Base-by-base conservation (phyloP, 139 green algal species). In the Chlamydomonas schloesseri region DNA sequence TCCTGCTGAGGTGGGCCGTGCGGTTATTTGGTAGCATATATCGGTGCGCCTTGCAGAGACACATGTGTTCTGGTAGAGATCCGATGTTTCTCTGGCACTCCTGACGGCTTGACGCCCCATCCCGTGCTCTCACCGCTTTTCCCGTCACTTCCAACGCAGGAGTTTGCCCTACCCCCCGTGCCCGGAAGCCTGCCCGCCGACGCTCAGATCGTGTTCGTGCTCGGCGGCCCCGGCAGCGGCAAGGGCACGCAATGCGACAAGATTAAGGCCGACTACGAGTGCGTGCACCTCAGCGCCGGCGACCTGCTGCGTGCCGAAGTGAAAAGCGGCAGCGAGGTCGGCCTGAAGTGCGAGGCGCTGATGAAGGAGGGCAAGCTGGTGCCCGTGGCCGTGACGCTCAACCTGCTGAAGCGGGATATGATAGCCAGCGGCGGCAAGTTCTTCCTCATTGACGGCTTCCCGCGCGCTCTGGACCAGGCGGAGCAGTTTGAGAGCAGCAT, bases 381-480 rank as follows among this genome's bases (percentile, higher is more conserved):
- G 84, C 94, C 95, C 31, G 34, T 74, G 34, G 69, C 69, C 3
- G 69, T 74, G 13, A 74, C 69, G 34, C 69, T 74, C 36, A 74
- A 74, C 69, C 36, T 74, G 34, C 69, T 74, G 23, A 74, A 74
- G 36, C 90, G 91, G 1, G 93, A 93, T 23, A 97, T 97, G 93
- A 78, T 94, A 23, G 60, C 81, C 33, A 92, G 81, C 65, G 87
- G 89, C 17, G 87, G 50, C 71, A 87, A 88, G 50, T 89, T 90
- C 70, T 98, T 98, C 88, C 91, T 46, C 23, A 96, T 98, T 81
- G 96, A 98, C 83, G 96, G 96, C 74, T 98, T 98, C 93, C 96
- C 96, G 21, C 91, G 96, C 17, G 95, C 96, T 18, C 70, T 96
- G 53, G 94, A 98, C 71, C 97, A 98, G 83, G 92, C 93, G 0